These are phyloP conservation scores for Fusarium oxysporum DNA, from an alignment of 2,329 filamentous ascomycete species.

Conservation along the genomic window DNA sequence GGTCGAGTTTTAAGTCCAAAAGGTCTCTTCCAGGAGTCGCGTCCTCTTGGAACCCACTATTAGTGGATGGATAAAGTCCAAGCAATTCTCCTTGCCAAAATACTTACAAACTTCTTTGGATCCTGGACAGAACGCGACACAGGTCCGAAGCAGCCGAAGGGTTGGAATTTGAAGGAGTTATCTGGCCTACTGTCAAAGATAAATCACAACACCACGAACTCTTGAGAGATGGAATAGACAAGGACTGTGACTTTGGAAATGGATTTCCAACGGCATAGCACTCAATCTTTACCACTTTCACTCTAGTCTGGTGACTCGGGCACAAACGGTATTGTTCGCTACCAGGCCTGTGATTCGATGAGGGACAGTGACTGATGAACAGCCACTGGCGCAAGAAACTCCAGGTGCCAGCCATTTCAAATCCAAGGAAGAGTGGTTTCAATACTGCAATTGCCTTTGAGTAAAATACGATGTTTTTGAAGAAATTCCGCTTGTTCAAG, in stretches of 20 bases:
- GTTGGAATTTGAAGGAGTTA: neutral
- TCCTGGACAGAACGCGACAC: fast-evolving
- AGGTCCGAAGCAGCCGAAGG: neutral
- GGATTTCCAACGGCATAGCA: too few species aligned
- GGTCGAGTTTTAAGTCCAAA: fast-evolving
- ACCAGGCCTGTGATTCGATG: neutral
- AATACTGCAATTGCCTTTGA: fast-evolving
- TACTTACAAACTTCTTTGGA: fast-evolving
- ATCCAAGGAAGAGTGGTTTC: fast-evolving
- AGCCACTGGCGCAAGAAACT: neutral
- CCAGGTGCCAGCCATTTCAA: fast-evolving
- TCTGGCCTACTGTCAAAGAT: neutral
- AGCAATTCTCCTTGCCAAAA: fast-evolving
- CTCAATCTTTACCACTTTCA: too few species aligned
- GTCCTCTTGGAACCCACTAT: fast-evolving
- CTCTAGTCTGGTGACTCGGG: too few species aligned
- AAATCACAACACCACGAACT: fast-evolving
- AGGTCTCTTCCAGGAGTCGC: neutral
- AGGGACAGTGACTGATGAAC: too few species aligned
- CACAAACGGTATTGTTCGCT: neutral
- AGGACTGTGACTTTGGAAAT: too few species aligned
- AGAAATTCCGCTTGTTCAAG: too few species aligned
- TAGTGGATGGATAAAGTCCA: fast-evolving
- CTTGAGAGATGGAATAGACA: too few species aligned
- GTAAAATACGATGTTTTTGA: fast-evolving